A percentile compares a stretch with the other conserved stretches of the same genome.
phyloP scores from a whole-genome alignment of 257 asterid species.

The Salvia rosmarinus region DNA sequence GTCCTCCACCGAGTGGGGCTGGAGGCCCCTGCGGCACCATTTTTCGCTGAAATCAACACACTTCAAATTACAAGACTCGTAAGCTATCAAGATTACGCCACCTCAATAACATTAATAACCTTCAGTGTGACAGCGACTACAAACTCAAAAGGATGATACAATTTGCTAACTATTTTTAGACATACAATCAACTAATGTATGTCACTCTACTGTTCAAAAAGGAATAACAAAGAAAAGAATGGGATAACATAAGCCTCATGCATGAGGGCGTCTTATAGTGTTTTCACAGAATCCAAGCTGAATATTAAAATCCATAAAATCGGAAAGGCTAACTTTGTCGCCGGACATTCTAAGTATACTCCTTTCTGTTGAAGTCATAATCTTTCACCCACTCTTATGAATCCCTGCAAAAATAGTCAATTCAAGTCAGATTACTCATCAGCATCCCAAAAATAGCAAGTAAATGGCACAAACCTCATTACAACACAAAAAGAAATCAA shows the following conservation, averaged over 20 bases:
- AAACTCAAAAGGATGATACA: slow-evolving; percentile 15
- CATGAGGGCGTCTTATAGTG: slow-evolving; percentile 3
- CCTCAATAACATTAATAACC: slow-evolving; percentile 34
- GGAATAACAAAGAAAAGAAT: not conserved
- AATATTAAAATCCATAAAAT: slow-evolving; percentile 20
- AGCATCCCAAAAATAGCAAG: slow-evolving; percentile 13
- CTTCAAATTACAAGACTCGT: slow-evolving; percentile 32
- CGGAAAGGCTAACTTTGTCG: slow-evolving; percentile 31
- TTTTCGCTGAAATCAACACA: slow-evolving; percentile 32
- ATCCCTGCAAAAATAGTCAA: slow-evolving; percentile 46
- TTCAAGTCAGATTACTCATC: slow-evolving; percentile 30
- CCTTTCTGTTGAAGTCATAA: slow-evolving; percentile 18
- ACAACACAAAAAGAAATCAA: not conserved
- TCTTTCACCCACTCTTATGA: slow-evolving; percentile 28
- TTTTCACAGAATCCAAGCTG: slow-evolving; percentile 21
- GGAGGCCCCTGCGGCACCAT: slow-evolving; percentile 84
- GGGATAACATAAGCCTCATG: slow-evolving; percentile 20
- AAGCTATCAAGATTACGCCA: slow-evolving; percentile 24
- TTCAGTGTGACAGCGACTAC: not conserved
- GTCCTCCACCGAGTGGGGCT: slow-evolving; percentile 67
- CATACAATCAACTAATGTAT: not conserved
- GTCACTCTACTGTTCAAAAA: slow-evolving; percentile 3
- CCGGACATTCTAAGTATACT: slow-evolving; percentile 33
- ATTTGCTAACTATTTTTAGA: slow-evolving; percentile 1
- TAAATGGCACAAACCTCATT: not conserved